Base-by-base conservation (phyloP, 129 eudicot genomes). In the Centrapalus pauciflorus region DNA sequence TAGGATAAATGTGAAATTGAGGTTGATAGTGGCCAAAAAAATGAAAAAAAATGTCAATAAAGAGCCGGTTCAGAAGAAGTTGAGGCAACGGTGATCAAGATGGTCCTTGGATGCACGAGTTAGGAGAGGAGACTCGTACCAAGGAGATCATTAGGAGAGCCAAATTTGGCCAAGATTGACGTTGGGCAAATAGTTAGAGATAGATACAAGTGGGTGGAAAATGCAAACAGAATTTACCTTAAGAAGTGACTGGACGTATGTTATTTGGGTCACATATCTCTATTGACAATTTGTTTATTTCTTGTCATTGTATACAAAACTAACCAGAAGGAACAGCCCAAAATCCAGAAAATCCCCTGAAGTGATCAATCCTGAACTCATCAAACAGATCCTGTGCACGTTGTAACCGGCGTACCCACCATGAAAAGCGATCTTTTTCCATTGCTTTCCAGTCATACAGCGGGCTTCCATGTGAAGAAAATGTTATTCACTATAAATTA, bases 271-370 rank as follows among this genome's bases (percentile, higher is more conserved):
- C 51, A 14, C 16, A 9, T 20, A 45, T 45, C 51, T 21, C 51
- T n/a, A n/a, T n/a, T n/a, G n/a, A n/a, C n/a, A n/a, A n/a, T n/a
- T n/a, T 48, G 25, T 27, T 11, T 23, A n/a, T 57, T 12, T 66
- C 21, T 66, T 66, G 46, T 58, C 33, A 75, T 66, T 6, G 13
- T 66, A 23, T 40, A 57, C 30, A 40, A 30, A 66, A 59, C 82
- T 79, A 70, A 92, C 98, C 98, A 72, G 98, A 80, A 75, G 98
- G 98, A 55, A 93, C 96, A 41, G 96, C 98, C 98, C 98, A 93
- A 80, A 65, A 93, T 25, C 98, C 98, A 79, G 98, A 80, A 83
- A 93, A 88, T 75, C 96, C 98, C 79, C 98, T 83, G 66, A 93
- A 93, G 71, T 93, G 98, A 64, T 93, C 98, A 46, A 93, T 93